Percentiles rank a stretch among this genome's conserved stretches.
Evolutionary conservation across 768 basidiomycete genomes (phyloP).

Genomic region (Phallus indusiatus): DNA sequence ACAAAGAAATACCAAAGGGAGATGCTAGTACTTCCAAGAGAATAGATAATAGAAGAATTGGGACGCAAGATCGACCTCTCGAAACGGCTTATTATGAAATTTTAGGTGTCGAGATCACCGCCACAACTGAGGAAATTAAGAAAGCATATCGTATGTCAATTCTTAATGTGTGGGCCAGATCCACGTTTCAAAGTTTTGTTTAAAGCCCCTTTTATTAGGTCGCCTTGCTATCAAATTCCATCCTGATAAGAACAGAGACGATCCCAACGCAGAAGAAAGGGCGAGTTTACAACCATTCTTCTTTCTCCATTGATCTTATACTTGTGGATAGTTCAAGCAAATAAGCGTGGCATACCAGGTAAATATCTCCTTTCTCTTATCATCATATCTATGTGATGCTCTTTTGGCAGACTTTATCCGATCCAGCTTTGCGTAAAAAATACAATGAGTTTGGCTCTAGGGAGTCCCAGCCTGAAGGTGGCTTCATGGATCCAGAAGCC

Average conservation of each 20-base stretch:
- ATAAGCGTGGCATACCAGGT: constrained; percentile 67
- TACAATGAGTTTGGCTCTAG: constrained; percentile 86
- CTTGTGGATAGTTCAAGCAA: constrained; percentile 50
- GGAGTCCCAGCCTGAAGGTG: constrained; percentile 74
- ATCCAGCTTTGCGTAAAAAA: constrained; percentile 62
- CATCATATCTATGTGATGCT: background rate
- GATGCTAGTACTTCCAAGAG: constrained; percentile 13
- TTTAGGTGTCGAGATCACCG: constrained; percentile 64
- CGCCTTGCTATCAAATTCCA: constrained; percentile 84
- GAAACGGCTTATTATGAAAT: constrained; percentile 91
- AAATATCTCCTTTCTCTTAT: too few species aligned
- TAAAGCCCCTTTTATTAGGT: constrained; percentile 41
- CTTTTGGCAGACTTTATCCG: constrained; percentile 70
- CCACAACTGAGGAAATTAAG: constrained; percentile 79
- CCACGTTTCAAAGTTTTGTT: too few species aligned
- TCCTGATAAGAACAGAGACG: constrained; percentile 87
- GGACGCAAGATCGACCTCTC: constrained; percentile 78
- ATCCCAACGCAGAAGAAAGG: constrained; percentile 68
- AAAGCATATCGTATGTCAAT: constrained; percentile 69
- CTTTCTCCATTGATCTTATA: background rate
- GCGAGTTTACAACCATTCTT: constrained; percentile 23
- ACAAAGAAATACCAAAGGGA: constrained; percentile 11
- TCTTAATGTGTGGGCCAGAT: background rate
- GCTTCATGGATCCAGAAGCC: constrained; percentile 69
- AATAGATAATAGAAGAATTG: constrained; percentile 63